Conservation (phyloP, 1,284 basidiomycete genomes). For the Anthracocystis setariae region DNA sequence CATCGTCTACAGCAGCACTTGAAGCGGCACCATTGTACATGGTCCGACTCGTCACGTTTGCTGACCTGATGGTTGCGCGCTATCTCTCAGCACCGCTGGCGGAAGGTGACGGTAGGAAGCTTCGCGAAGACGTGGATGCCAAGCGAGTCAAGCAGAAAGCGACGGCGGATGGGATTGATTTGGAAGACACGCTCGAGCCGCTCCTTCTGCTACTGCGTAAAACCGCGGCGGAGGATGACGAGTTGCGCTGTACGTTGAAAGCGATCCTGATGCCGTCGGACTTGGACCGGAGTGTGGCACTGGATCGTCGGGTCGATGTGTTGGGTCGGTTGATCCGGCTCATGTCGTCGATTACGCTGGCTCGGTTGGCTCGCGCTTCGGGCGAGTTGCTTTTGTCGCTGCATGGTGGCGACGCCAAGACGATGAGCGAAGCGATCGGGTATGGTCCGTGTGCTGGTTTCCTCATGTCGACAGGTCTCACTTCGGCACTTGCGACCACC, state of each 20-base stretch:
- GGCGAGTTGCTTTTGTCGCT: slow-evolving; percentile 56
- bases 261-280: slow-evolving; percentile 42
- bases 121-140: slow-evolving; percentile 42
- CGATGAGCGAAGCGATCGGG: slow-evolving; percentile 51
- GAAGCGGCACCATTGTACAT: slow-evolving; percentile 24
- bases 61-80: slow-evolving; percentile 41
- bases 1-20: slow-evolving; percentile 22
- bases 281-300: slow-evolving; percentile 39
- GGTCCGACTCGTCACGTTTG: slow-evolving; percentile 22
- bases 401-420: slow-evolving; percentile 40
- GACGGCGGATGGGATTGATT: slow-evolving; percentile 39
- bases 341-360: slow-evolving; percentile 49
- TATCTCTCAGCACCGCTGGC: slow-evolving; percentile 18
- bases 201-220: slow-evolving; percentile 54
- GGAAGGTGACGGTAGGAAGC: slow-evolving; percentile 11
- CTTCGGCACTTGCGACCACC: slow-evolving; percentile 40
- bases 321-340: slow-evolving; percentile 51
- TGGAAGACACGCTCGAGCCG: slow-evolving; percentile 54
- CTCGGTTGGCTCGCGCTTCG: slow-evolving; percentile 45
- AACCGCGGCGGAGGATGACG: slow-evolving; percentile 40
- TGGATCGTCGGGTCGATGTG: slow-evolving; percentile 52
- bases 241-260: slow-evolving; percentile 15
- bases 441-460: slow-evolving; percentile 63
- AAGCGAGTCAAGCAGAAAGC: slow-evolving; percentile 30
- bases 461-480: slow-evolving; percentile 44